Conservation (phyloP, 495 filamentous ascomycete species). For the Aspergillus steynii region DNA sequence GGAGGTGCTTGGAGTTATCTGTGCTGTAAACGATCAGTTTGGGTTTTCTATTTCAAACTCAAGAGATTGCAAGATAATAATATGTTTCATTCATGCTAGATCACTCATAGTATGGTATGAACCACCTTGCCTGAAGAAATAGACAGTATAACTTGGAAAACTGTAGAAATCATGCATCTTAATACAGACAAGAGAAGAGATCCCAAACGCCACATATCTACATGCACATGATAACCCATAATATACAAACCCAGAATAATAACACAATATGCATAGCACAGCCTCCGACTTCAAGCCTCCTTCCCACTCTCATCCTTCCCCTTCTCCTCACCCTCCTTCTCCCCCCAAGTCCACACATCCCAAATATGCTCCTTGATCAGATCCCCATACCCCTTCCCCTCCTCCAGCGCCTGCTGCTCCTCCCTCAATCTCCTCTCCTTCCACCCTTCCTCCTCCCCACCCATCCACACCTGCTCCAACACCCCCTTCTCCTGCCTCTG, state of each 20-base stretch:
- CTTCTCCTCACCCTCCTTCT: constrained; percentile 25
- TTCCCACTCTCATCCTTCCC: constrained; percentile 25
- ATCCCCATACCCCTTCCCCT: constrained; percentile 77
- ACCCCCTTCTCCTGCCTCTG: constrained; percentile 41
- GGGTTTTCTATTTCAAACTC: too few species aligned
- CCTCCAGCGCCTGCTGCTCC: constrained; percentile 70
- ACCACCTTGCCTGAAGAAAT: too few species aligned
- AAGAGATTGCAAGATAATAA: too few species aligned
- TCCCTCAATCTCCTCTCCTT: constrained; percentile 67
- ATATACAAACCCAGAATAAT: neutral
- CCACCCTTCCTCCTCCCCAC: constrained; percentile 65
- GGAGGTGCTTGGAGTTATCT: too few species aligned
- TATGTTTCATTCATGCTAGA: too few species aligned
- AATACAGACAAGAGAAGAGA: neutral
- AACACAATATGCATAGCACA: neutral
- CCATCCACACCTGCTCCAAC: constrained; percentile 63
- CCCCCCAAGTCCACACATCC: constrained; percentile 73
- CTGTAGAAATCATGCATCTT: too few species aligned
- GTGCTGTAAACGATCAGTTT: too few species aligned
- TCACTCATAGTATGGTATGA: too few species aligned
- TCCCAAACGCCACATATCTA: neutral
- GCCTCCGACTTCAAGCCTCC: neutral
- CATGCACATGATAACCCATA: neutral
- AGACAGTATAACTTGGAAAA: too few species aligned
- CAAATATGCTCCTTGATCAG: constrained; percentile 82